phyloP scores from a whole-genome alignment of 306 rosid genomes.

The Purshia tridentata region DNA sequence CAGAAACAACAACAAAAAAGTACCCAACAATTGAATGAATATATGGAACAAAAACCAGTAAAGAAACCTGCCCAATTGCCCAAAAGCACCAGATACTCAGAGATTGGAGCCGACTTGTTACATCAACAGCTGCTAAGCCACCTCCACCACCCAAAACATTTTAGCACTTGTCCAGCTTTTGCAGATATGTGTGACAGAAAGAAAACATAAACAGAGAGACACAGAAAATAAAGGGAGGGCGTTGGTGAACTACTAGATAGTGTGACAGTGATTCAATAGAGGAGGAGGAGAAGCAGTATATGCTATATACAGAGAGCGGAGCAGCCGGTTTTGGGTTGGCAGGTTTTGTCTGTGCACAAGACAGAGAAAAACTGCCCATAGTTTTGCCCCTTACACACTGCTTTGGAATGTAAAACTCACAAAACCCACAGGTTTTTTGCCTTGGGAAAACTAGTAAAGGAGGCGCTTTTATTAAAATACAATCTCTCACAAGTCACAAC shows the following conservation, averaged over 20 bases:
- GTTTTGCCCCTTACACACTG: slow-evolving; percentile 41
- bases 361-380: slow-evolving; percentile 71
- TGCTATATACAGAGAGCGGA: slow-evolving; percentile 32
- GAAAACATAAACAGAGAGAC: slow-evolving; percentile 10
- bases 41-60: slow-evolving; percentile 19
- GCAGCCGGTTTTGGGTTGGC: slow-evolving; percentile 60
- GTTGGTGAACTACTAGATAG: background rate
- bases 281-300: slow-evolving; percentile 1
- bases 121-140: background rate
- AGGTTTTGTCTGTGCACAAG: slow-evolving; percentile 42
- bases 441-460: slow-evolving; percentile 9
- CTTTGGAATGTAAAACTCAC: slow-evolving; percentile 39
- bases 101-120: slow-evolving; percentile 14
- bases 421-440: slow-evolving; percentile 41
- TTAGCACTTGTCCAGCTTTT: background rate
- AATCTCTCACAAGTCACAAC: background rate
- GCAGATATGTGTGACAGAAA: background rate
- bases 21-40: slow-evolving; percentile 28
- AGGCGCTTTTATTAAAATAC: background rate
- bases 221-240: background rate
- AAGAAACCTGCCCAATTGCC: slow-evolving; percentile 16
- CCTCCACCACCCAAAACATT: background rate
- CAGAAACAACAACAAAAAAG: background rate
- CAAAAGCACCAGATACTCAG: slow-evolving; percentile 11
- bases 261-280: slow-evolving; percentile 1